These are phyloP conservation scores for Protomyces gravidus DNA, from an alignment of 1,139 yeast genomes.

Conservation along the genomic window DNA sequence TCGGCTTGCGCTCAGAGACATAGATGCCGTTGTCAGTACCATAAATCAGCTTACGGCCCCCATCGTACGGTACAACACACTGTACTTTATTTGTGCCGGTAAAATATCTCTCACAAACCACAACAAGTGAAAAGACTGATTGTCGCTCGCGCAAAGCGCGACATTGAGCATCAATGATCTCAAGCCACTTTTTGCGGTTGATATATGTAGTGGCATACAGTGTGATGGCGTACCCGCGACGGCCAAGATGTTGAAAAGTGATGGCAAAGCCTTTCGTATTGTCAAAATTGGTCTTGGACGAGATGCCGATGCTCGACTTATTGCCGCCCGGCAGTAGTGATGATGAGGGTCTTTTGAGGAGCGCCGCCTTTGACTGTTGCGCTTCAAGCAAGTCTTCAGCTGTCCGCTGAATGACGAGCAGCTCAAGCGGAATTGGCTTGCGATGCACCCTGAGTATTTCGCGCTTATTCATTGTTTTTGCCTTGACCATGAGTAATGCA, in stretches of 20 bases:
- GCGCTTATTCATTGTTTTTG: conserved; percentile 80
- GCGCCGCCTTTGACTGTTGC: conserved; percentile 36
- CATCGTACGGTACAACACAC: conserved; percentile 85
- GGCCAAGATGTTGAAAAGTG: conserved; percentile 54
- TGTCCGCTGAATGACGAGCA: conserved; percentile 68
- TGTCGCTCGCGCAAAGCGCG: conserved; percentile 63
- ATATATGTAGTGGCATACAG: conserved; percentile 61
- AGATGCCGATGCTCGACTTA: conserved; percentile 22
- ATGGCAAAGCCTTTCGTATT: conserved; percentile 42
- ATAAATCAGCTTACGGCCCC: conserved; percentile 82
- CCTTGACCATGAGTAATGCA: conserved; percentile 76
- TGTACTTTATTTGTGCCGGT: conserved; percentile 70
- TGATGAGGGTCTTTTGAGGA: conserved; percentile 45
- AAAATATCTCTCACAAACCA: conserved; percentile 69
- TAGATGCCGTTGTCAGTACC: conserved; percentile 93
- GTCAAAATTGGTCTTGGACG: conserved; percentile 32
- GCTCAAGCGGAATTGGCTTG: conserved; percentile 84
- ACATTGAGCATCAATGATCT: conserved; percentile 75
- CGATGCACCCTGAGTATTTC: conserved; percentile 90
- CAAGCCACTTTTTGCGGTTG: conserved; percentile 75
- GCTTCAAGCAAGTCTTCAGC: conserved; percentile 63
- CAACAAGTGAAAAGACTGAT: conserved; percentile 74
- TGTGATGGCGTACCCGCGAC: conserved; percentile 64
- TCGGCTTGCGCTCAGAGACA: conserved; percentile 56
- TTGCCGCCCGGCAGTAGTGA: conserved; percentile 43